Conservation (phyloP, 176 grass and related monocot species). For the Oryza meridionalis region DNA sequence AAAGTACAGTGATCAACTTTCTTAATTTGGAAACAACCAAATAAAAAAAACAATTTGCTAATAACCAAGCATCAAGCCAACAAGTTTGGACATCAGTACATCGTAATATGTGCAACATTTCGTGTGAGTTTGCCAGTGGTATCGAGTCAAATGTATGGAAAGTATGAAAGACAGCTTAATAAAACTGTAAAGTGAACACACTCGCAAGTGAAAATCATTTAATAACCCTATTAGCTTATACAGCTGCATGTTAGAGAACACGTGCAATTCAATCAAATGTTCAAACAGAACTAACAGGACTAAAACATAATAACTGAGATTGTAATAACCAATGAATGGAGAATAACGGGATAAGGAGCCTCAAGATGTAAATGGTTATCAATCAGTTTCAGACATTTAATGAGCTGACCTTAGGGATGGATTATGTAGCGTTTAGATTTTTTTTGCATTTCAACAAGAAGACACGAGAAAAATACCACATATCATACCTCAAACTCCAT, state of each 20-base stretch:
- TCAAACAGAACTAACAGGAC: background rate
- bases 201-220: background rate
- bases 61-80: background rate
- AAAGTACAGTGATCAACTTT: background rate
- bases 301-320: background rate
- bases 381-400: slow-evolving; percentile 14
- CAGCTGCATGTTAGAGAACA: background rate
- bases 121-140: background rate
- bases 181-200: background rate
- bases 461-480: slow-evolving; percentile 25
- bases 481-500: slow-evolving; percentile 67
- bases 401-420: background rate
- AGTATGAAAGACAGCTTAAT: background rate
- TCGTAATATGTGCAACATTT: background rate
- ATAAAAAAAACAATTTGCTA: background rate
- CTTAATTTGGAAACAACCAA: background rate
- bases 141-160: background rate
- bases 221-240: background rate
- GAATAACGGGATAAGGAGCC: background rate
- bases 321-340: background rate
- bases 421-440: slow-evolving; percentile 3
- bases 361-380: background rate
- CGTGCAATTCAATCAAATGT: background rate
- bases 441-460: background rate
- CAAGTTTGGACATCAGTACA: background rate